phyloP scores from a whole-genome alignment of 140 eudicot genomes.

The Senecio squalidus region DNA sequence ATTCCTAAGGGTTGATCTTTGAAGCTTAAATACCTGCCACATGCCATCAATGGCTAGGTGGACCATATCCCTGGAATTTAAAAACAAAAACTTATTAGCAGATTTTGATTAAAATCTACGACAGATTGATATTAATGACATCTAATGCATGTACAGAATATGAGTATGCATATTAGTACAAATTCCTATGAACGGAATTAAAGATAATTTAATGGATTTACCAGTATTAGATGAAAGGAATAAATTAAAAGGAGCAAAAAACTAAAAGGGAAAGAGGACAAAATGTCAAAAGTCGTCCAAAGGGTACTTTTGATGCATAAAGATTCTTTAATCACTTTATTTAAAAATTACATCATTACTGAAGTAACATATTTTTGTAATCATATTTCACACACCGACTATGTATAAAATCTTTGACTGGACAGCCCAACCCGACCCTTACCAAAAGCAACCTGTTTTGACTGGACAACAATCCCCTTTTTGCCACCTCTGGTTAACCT shows the following conservation, averaged over 20 bases:
- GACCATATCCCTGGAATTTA: constrained; percentile 83
- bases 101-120: constrained; percentile 6
- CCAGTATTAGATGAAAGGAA: no score
- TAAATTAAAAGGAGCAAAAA: no score
- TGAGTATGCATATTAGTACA: not conserved
- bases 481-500: not conserved
- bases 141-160: not conserved
- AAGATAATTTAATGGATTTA: no score
- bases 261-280: not conserved
- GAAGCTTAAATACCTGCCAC: constrained; percentile 99
- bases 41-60: constrained; percentile 98
- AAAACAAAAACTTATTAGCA: constrained; percentile 1
- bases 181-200: no score
- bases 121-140: not conserved
- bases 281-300: not conserved
- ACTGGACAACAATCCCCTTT: not conserved
- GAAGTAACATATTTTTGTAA: not conserved
- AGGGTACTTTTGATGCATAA: not conserved
- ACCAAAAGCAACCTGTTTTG: not conserved
- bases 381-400: not conserved
- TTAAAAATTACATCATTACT: not conserved
- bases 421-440: no score
- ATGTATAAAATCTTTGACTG: not conserved
- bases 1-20: constrained; percentile 82
- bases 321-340: not conserved